Percentiles rank a stretch among this genome's conserved stretches.
Conservation (phyloP, 202 grass and related monocot species). For the Carex arenaria region DNA sequence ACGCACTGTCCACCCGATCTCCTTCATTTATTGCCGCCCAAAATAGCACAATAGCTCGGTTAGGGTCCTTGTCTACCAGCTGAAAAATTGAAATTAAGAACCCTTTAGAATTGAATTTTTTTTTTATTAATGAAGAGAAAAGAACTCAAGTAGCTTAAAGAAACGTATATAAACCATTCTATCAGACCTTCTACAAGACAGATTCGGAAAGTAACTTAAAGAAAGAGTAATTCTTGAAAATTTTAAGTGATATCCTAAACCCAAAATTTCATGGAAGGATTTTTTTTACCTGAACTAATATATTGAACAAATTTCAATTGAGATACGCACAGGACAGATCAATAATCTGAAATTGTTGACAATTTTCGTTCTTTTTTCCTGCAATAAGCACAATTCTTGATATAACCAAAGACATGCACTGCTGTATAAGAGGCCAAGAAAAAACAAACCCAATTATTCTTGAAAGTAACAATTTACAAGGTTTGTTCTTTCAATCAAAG, state of each 20-base stretch:
- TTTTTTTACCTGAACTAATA: background rate
- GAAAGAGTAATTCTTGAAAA: no score
- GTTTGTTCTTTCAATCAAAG: background rate
- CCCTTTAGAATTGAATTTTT: background rate
- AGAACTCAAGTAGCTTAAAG: background rate
- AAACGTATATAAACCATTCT: background rate
- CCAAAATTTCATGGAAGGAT: background rate
- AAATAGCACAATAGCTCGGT: constrained; percentile 85
- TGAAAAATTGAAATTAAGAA: constrained; percentile 12
- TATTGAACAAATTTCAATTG: background rate
- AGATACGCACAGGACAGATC: background rate
- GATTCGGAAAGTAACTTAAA: background rate
- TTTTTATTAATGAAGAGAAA: background rate
- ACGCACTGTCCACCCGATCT: constrained; percentile 90
- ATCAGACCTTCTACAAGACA: background rate
- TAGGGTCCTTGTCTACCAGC: constrained; percentile 91
- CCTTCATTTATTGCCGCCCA: constrained; percentile 88
- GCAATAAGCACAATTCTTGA: background rate
- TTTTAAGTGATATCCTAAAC: no score
- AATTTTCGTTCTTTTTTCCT: background rate
- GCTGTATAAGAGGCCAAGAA: background rate
- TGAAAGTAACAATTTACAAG: background rate
- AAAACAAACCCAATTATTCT: background rate
- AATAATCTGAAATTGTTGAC: background rate
- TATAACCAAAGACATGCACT: background rate